These are phyloP conservation scores for Clonostachys sp. DNA, from an alignment of 2,329 filamentous ascomycete genomes.

Conservation along the genomic window DNA sequence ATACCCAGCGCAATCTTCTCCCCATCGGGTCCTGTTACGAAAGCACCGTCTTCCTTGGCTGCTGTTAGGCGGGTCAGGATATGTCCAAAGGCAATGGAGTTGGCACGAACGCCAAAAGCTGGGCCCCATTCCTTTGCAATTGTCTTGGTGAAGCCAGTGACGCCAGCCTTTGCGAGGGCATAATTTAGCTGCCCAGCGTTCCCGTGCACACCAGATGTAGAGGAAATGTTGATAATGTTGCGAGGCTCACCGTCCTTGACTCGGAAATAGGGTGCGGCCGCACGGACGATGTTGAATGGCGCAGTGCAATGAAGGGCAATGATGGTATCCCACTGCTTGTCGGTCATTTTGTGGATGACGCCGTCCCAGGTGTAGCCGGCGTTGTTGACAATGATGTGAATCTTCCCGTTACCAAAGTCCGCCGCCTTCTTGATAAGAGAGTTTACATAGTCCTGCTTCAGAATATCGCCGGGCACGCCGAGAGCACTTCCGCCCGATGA, in stretches of 20 bases:
- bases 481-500: conserved; percentile 61
- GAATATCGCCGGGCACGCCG: conserved; percentile 72
- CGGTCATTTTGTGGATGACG: conserved; percentile 87
- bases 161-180: conserved; percentile 76
- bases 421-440: conserved; percentile 70
- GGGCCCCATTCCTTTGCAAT: conserved; percentile 93
- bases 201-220: conserved; percentile 76
- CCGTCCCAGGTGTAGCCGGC: conserved; percentile 92
- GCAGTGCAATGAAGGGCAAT: conserved; percentile 78
- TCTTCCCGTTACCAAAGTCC: conserved; percentile 79
- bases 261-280: conserved; percentile 80
- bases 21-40: conserved; percentile 71
- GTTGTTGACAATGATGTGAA: conserved; percentile 89
- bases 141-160: conserved; percentile 79
- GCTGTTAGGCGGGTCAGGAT: conserved; percentile 78
- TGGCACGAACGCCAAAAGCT: conserved; percentile 73
- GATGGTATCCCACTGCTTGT: conserved; percentile 91
- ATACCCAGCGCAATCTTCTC: conserved; percentile 73
- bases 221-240: conserved; percentile 79
- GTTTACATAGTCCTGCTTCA: conserved; percentile 65
- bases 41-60: conserved; percentile 80
- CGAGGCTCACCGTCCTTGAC: conserved; percentile 78
- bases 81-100: conserved; percentile 80
- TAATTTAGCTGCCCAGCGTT: conserved; percentile 94
- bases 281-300: conserved; percentile 78